phyloP scores from a whole-genome alignment of 1,284 basidiomycete genomes.

The Jaminaea rosea region DNA sequence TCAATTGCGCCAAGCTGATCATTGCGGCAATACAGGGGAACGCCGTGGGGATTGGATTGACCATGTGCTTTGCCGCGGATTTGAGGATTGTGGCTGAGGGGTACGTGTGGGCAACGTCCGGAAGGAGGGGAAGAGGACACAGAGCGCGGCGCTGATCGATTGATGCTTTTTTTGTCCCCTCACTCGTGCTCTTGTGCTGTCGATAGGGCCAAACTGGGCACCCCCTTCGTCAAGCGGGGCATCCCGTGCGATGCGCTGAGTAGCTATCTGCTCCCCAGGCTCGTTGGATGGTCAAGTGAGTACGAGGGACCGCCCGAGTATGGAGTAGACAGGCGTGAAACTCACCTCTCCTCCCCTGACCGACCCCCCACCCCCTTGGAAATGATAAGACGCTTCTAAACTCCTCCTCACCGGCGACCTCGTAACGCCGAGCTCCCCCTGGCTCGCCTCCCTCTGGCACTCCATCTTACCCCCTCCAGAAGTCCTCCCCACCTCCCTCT shows the following conservation, averaged over 20 bases:
- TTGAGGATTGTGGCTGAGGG: conserved; percentile 15
- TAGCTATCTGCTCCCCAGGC: conserved; percentile 21
- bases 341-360: not conserved
- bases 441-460: conserved; percentile 16
- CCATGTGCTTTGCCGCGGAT: conserved; percentile 23
- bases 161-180: too few species aligned
- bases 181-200: not conserved
- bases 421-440: conserved; percentile 11
- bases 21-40: conserved; percentile 37
- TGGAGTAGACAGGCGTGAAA: not conserved
- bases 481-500: conserved; percentile 17
- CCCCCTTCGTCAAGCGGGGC: conserved; percentile 33
- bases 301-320: not conserved
- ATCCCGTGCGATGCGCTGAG: conserved; percentile 31
- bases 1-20: conserved; percentile 23
- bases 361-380: not conserved
- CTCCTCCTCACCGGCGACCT: conserved; percentile 29
- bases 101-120: too few species aligned
- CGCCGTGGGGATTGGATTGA: conserved; percentile 35
- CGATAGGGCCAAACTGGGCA: conserved; percentile 24
- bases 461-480: conserved; percentile 11
- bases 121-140: too few species aligned
- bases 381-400: conserved; percentile 19
- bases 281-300: conserved; percentile 15
- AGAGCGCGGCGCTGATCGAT: too few species aligned